Percentiles rank a stretch among this genome's conserved stretches.
Conservation (phyloP, 2,329 filamentous ascomycete genomes). For the Trematosphaeria pertusa region DNA sequence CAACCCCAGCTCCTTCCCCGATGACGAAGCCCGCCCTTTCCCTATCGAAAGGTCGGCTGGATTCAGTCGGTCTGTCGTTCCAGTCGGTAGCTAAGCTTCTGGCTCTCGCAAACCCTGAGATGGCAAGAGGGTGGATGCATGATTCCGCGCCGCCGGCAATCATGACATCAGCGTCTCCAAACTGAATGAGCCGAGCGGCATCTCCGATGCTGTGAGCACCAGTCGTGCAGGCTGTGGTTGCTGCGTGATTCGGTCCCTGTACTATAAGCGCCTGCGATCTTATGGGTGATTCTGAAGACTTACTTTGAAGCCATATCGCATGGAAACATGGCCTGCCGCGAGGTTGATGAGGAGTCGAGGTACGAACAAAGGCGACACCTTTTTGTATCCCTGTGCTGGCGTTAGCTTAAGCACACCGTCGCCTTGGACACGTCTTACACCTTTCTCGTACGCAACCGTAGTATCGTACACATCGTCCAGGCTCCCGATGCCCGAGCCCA, state of each 20-base stretch:
- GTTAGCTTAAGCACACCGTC: too few relatives aligned
- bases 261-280: slow-evolving; percentile 10
- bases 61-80: slow-evolving; percentile 72
- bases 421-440: slow-evolving; percentile 65
- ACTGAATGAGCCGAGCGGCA: slow-evolving; percentile 89
- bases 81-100: slow-evolving; percentile 83
- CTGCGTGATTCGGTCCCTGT: slow-evolving; percentile 87
- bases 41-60: slow-evolving; percentile 87
- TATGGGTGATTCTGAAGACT: neutral
- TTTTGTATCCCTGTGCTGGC: slow-evolving; percentile 86
- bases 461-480: slow-evolving; percentile 89
- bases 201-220: slow-evolving; percentile 95
- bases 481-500: slow-evolving; percentile 95
- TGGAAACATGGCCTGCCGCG: slow-evolving; percentile 91
- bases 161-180: slow-evolving; percentile 93
- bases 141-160: slow-evolving; percentile 94
- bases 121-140: slow-evolving; percentile 91
- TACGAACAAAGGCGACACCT: slow-evolving; percentile 92
- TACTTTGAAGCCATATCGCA: slow-evolving; percentile 82
- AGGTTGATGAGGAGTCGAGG: slow-evolving; percentile 94
- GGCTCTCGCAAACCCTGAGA: slow-evolving; percentile 89
- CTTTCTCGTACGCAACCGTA: slow-evolving; percentile 75
- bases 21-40: slow-evolving; percentile 87
- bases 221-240: slow-evolving; percentile 94
- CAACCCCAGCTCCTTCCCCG: slow-evolving; percentile 85